phyloP scores from a whole-genome alignment of 2,329 filamentous ascomycete species.

The Ophiostoma himal-ulmi region DNA sequence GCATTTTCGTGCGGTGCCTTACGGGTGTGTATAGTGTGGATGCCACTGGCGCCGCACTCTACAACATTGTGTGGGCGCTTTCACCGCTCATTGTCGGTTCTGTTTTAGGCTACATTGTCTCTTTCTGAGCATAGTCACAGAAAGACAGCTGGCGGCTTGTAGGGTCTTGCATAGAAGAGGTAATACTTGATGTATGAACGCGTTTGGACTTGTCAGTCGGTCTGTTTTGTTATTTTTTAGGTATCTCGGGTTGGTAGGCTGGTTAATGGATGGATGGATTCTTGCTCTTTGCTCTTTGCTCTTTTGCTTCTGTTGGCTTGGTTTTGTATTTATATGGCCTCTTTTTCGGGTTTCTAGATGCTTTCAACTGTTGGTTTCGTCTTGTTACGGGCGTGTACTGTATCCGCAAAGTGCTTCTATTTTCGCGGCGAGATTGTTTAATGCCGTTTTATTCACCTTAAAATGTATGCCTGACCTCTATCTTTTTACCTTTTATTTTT shows the following conservation, averaged over 20 bases:
- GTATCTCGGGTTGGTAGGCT: no score
- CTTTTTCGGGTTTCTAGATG: background rate
- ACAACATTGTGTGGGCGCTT: constrained; percentile 68
- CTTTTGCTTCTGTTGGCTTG: background rate
- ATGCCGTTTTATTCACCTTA: background rate
- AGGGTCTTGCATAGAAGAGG: background rate
- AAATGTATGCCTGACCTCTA: background rate
- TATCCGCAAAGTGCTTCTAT: background rate
- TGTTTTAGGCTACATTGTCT: constrained; percentile 41
- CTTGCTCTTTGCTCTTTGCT: background rate
- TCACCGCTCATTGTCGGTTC: constrained; percentile 56
- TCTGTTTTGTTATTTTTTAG: no score
- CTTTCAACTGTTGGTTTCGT: background rate
- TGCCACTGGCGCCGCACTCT: constrained; percentile 61
- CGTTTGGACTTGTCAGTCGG: no score
- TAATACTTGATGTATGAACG: no score
- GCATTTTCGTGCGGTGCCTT: constrained; percentile 59
- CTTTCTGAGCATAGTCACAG: background rate
- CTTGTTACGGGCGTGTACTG: background rate
- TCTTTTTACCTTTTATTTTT: background rate
- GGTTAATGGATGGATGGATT: background rate
- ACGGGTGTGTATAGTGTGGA: constrained; percentile 67
- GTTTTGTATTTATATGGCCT: background rate
- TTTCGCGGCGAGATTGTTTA: background rate
- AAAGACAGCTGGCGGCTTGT: background rate